Evolutionary conservation across 305 asterid species (phyloP).

Genomic region (Solanum hybrid): DNA sequence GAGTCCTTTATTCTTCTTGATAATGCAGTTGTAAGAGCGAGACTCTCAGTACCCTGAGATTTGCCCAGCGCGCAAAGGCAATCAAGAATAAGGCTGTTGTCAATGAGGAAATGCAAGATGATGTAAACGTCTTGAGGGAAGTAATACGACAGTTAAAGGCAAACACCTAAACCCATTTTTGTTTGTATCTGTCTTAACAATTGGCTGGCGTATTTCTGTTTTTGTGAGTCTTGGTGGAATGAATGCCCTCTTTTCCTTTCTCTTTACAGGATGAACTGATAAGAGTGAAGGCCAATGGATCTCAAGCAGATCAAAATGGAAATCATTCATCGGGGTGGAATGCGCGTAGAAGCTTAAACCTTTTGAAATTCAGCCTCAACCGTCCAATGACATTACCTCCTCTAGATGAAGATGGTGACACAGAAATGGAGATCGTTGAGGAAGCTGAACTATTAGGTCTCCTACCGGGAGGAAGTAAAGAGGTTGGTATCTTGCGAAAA

Average conservation of each 20-base stretch:
- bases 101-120: conserved; percentile 95
- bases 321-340: conserved; percentile 72
- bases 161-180: conserved; percentile 4
- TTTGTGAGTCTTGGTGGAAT: background rate
- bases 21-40: conserved; percentile 78
- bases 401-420: conserved; percentile 79
- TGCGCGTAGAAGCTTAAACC: conserved; percentile 88
- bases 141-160: conserved; percentile 80
- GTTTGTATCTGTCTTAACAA: background rate
- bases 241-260: background rate
- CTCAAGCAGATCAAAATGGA: conserved; percentile 50
- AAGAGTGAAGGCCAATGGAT: conserved; percentile 60
- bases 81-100: conserved; percentile 85
- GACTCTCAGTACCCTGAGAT: conserved; percentile 88
- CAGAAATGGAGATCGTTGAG: conserved; percentile 90
- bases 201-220: background rate
- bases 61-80: conserved; percentile 99
- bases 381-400: conserved; percentile 69
- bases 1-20: background rate
- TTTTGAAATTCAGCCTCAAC: conserved; percentile 83
- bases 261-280: conserved; percentile 58
- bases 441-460: conserved; percentile 31
- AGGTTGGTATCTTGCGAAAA: conserved; percentile 5
- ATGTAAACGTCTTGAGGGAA: conserved; percentile 75
- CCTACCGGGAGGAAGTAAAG: conserved; percentile 1